Evolutionary conservation across 441 rosid genomes (phyloP).

Genomic region (Populus tomentosa): DNA sequence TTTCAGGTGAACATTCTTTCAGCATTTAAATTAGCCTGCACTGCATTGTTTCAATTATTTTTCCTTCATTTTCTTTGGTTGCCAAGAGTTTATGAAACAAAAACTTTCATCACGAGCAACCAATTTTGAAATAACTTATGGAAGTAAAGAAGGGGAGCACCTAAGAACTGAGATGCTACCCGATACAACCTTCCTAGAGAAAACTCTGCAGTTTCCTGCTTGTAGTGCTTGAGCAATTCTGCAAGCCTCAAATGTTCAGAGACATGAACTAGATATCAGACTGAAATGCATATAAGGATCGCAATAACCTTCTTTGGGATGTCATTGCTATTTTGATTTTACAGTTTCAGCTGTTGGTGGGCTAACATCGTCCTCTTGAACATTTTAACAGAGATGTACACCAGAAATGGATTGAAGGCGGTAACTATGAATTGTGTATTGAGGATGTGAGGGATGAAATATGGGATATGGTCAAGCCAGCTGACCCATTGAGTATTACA

Average conservation of each 20-base stretch:
- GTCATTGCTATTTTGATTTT: neutral
- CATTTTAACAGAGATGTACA: conserved; percentile 76
- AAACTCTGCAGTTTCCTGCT: conserved; percentile 82
- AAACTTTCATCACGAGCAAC: neutral
- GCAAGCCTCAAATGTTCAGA: conserved; percentile 69
- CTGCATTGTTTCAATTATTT: neutral
- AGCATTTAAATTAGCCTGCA: neutral
- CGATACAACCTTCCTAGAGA: conserved; percentile 93
- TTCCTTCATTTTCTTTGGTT: neutral
- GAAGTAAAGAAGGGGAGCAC: conserved; percentile 98
- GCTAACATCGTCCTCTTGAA: too few relatives aligned
- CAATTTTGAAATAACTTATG: conserved; percentile 17
- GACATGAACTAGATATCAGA: conserved; percentile 28
- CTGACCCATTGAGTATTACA: conserved; percentile 67
- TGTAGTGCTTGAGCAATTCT: conserved; percentile 54
- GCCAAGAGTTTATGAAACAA: neutral
- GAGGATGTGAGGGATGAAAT: conserved; percentile 98
- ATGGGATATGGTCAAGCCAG: conserved; percentile 99
- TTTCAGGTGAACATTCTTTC: conserved; percentile 58
- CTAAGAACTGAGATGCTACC: conserved; percentile 63
- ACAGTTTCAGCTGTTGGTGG: too few relatives aligned
- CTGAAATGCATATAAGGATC: neutral
- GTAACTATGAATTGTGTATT: conserved; percentile 91
- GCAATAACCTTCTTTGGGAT: neutral
- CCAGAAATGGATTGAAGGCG: conserved; percentile 99